phyloP scores from a whole-genome alignment of 2,329 filamentous ascomycete genomes.

The Pseudogymnoascus verrucosus region DNA sequence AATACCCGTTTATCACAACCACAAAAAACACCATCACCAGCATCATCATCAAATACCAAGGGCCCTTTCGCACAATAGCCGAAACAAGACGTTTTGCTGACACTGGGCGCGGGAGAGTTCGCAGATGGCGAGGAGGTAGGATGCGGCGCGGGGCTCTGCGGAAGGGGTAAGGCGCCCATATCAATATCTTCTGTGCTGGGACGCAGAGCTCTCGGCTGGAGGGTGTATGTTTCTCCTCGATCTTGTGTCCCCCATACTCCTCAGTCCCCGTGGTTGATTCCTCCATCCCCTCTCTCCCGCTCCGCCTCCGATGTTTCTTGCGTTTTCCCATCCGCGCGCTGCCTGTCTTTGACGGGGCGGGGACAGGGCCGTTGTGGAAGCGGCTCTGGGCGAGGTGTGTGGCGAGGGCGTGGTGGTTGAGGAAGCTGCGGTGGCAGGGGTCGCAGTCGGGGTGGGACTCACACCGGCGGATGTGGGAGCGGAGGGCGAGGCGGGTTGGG shows the following conservation, averaged over 20 bases:
- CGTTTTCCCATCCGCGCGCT: background rate
- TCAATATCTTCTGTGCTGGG: too few species aligned
- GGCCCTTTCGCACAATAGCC: background rate
- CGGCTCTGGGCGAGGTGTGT: background rate
- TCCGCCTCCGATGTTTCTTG: background rate
- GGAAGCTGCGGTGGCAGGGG: background rate
- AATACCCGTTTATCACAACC: background rate
- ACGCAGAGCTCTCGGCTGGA: background rate
- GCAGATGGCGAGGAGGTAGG: background rate
- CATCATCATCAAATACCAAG: background rate
- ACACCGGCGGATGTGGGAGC: background rate
- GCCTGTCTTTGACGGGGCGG: background rate
- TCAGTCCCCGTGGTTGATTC: background rate
- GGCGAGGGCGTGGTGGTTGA: background rate
- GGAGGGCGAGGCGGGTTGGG: background rate
- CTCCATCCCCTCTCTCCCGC: background rate
- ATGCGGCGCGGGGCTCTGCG: background rate
- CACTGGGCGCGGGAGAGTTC: background rate
- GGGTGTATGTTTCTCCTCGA: background rate
- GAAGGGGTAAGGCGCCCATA: background rate
- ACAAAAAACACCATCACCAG: background rate
- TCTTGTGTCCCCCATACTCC: background rate
- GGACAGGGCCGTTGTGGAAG: background rate
- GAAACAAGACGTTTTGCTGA: background rate
- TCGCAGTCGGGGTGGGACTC: background rate